Conservation (phyloP, 1,139 yeast species). For the Saccharomyces hybrid region DNA sequence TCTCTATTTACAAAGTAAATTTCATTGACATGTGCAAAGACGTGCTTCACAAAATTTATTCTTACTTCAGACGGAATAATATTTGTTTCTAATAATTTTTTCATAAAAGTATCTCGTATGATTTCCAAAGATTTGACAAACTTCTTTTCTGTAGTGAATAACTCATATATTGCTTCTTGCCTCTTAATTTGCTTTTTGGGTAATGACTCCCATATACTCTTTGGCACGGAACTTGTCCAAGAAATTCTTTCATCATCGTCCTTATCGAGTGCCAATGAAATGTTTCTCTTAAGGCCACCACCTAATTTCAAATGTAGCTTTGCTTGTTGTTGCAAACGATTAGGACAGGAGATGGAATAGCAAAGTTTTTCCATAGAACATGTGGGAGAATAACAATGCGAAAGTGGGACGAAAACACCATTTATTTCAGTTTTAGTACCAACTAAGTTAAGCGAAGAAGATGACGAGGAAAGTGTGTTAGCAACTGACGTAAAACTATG, state of each 20-base stretch:
- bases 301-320: constrained; percentile 81
- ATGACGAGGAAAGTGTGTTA: neutral
- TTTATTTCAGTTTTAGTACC: constrained; percentile 32
- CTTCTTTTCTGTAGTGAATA: constrained; percentile 88
- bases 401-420: constrained; percentile 86
- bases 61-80: constrained; percentile 85
- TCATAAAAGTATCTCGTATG: constrained; percentile 87
- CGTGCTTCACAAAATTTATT: constrained; percentile 84
- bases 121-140: constrained; percentile 93
- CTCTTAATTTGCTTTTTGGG: constrained; percentile 85
- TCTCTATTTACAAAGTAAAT: constrained; percentile 75
- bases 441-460: neutral
- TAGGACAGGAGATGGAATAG: constrained; percentile 93
- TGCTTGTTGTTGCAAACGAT: constrained; percentile 93
- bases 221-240: constrained; percentile 92
- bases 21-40: constrained; percentile 85
- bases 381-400: constrained; percentile 95
- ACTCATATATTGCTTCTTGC: constrained; percentile 92
- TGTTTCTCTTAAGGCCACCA: constrained; percentile 80
- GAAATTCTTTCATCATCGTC: constrained; percentile 79
- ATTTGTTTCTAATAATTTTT: constrained; percentile 78
- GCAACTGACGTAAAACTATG: constrained; percentile 5
- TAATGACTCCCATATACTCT: constrained; percentile 66
- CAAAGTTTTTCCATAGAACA: constrained; percentile 84
- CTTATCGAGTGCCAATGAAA: constrained; percentile 65